phyloP scores from a whole-genome alignment of 345 rosid species.

The Carallia pectinifolia region DNA sequence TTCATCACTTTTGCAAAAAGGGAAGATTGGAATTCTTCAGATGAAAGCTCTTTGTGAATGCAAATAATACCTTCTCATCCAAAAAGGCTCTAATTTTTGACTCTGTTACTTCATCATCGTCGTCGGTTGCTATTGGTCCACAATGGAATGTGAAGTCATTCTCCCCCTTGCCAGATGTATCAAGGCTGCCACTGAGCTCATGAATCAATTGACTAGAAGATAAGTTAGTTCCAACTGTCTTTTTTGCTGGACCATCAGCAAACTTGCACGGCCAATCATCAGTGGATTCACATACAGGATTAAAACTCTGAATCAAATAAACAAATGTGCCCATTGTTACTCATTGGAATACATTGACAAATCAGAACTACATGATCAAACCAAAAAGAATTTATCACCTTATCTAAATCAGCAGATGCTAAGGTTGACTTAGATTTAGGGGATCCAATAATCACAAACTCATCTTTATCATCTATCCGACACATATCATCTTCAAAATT shows the following conservation, averaged over 20 bases:
- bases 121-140: constrained; percentile 28
- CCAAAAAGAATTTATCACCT: constrained; percentile 44
- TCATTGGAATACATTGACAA: neutral
- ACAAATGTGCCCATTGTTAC: constrained; percentile 9
- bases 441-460: constrained; percentile 49
- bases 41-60: neutral
- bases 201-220: constrained; percentile 31
- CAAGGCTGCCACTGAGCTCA: constrained; percentile 31
- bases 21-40: constrained; percentile 6
- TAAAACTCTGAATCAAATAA: constrained; percentile 63
- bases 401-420: constrained; percentile 56
- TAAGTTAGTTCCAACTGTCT: constrained; percentile 36
- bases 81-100: constrained; percentile 33
- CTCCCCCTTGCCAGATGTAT: constrained; percentile 35
- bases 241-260: constrained; percentile 44
- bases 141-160: constrained; percentile 50
- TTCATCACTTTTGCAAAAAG: neutral
- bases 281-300: constrained; percentile 76
- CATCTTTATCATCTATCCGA: constrained; percentile 60
- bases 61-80: constrained; percentile 35
- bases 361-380: constrained; percentile 6
- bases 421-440: constrained; percentile 43
- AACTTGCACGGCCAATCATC: constrained; percentile 76
- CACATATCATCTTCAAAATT: constrained; percentile 34
- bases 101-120: constrained; percentile 36